These are phyloP conservation scores for Diplocarpon mali DNA, from an alignment of 2,329 filamentous ascomycete genomes.

Conservation along the genomic window DNA sequence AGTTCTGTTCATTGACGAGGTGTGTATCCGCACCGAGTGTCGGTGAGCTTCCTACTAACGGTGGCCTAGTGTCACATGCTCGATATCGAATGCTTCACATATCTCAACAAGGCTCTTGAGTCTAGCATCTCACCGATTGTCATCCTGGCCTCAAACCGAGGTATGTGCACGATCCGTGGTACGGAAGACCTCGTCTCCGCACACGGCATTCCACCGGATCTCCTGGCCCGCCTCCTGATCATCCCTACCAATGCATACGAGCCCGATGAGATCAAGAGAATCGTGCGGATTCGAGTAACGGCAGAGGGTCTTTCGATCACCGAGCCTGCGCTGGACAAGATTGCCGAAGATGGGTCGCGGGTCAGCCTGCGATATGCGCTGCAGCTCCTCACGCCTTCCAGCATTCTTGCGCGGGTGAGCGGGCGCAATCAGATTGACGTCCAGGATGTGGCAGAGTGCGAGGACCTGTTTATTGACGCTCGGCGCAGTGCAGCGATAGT, in stretches of 20 bases:
- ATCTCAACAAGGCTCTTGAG: conserved; percentile 96
- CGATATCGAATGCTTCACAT: conserved; percentile 97
- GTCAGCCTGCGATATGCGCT: conserved; percentile 89
- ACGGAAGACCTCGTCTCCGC: conserved; percentile 73
- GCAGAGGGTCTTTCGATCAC: conserved; percentile 72
- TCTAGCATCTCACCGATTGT: conserved; percentile 92
- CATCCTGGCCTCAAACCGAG: conserved; percentile 92
- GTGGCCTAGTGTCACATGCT: conserved; percentile 84
- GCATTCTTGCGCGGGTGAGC: conserved; percentile 80
- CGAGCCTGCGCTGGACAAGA: conserved; percentile 75
- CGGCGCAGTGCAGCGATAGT: conserved; percentile 65
- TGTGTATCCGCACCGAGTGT: conserved; percentile 32
- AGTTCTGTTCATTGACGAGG: conserved; percentile 97
- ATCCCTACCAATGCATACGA: conserved; percentile 88
- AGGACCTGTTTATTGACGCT: conserved; percentile 75
- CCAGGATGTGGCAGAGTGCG: conserved; percentile 68
- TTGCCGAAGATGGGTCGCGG: conserved; percentile 75
- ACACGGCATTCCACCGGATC: conserved; percentile 89
- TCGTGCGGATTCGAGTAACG: conserved; percentile 73
- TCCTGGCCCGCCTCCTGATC: conserved; percentile 87
- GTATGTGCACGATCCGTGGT: conserved; percentile 84
- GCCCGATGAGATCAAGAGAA: conserved; percentile 81
- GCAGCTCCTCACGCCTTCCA: conserved; percentile 57
- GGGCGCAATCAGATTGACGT: conserved; percentile 67
- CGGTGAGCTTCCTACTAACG: conserved; percentile 7